Percentiles rank a stretch among this genome's conserved stretches.
phyloP scores from a whole-genome alignment of 306 rosid species.

The Prunus persica region DNA sequence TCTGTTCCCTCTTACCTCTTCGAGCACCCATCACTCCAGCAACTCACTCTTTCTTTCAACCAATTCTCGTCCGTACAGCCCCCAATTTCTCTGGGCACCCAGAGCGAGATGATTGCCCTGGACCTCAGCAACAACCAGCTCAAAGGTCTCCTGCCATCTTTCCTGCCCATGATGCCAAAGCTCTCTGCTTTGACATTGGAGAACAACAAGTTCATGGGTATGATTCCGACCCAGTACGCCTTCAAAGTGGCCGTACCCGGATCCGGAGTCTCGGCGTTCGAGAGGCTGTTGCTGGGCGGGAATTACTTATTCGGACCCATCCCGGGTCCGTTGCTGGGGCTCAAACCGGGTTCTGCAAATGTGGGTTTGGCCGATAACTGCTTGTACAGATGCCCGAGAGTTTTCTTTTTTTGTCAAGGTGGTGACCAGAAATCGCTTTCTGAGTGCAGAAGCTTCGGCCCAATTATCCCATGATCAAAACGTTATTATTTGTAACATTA shows the following conservation, averaged over 20 bases:
- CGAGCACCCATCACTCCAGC: constrained; percentile 62
- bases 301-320: constrained; percentile 70
- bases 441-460: constrained; percentile 45
- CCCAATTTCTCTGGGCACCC: constrained; percentile 11
- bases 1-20: constrained; percentile 51
- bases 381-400: constrained; percentile 60
- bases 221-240: constrained; percentile 75
- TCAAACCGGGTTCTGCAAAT: constrained; percentile 62
- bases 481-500: not conserved
- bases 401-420: constrained; percentile 74
- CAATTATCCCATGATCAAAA: constrained; percentile 39
- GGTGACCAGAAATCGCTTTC: constrained; percentile 52
- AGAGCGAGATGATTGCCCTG: constrained; percentile 55
- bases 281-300: constrained; percentile 62
- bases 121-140: constrained; percentile 71
- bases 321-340: constrained; percentile 49
- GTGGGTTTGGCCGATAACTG: constrained; percentile 64
- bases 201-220: constrained; percentile 63
- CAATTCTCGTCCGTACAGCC: constrained; percentile 39
- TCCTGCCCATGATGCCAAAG: constrained; percentile 59
- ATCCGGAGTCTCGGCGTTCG: constrained; percentile 46
- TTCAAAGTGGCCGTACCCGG: constrained; percentile 52
- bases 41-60: constrained; percentile 68
- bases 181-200: constrained; percentile 71
- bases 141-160: constrained; percentile 53